Base-by-base conservation (phyloP, 2,329 filamentous ascomycete genomes). In the Penicillium italicum region DNA sequence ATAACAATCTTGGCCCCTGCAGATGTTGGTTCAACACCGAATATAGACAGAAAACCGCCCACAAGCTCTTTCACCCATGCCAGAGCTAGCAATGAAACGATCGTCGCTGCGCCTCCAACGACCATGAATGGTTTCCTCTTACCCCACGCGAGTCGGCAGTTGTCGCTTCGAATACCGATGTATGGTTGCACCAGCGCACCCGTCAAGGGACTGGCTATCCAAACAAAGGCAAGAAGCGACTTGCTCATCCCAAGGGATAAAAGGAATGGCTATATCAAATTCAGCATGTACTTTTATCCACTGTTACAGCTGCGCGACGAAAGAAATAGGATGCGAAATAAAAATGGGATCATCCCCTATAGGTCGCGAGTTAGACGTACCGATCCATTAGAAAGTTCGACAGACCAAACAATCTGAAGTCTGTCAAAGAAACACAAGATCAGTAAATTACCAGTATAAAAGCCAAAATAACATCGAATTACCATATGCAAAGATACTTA, bases 391-490 rank as follows among this genome's bases (percentile, higher is more conserved):
- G 91, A 96, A 40, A 96, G 80, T 74, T 97, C 93, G 40, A 96
- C 91, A 1, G 92, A 92, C 93, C 93, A 97, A 28, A 93, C 91
- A 64, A 97, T 89, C 76, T 97, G 93, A 59, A 97, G 79, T 24
- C 90, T 82, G 61, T 50, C 31, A n/a, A 52, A 38, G 22, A 33
- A 34, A 30, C 42, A 62, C 31, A 63, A 46, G 12, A 37, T 61
- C 12, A 64, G 31, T 36, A 38, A 10, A 44, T 50, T 28, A 1
- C 30, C 16, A 34, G 18, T 33, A 18, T n/a, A 24, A 5, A 33
- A 26, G 16, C 18, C 36, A 26, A 38, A 12, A 10, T 48, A 2
- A 4, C 28, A 26, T 12, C 38, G 41, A 47, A 36, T 22, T 10
- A n/a, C 5, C 18, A n/a, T 5, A 14, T 26, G 16, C 14, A 26